Base-by-base conservation (phyloP, 306 rosid species). In the Oemleria cerasiformis region DNA sequence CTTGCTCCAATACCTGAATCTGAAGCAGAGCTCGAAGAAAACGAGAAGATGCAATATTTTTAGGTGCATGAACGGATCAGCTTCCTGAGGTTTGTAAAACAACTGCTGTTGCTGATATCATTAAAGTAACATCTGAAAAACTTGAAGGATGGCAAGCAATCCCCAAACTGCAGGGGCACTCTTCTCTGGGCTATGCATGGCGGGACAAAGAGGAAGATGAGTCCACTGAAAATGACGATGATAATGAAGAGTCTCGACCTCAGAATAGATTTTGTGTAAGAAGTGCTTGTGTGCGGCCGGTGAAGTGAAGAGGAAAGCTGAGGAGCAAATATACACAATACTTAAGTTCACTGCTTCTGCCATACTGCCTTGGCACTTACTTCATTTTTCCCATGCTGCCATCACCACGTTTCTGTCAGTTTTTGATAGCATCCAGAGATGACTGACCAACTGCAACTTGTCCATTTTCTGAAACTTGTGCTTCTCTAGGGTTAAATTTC, bases 1-100 rank as follows among this genome's bases (percentile, higher is more conserved):
- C 96, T 92, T 82, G 92, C 96, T 90, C 90, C 98, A 73, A 92
- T 92, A 83, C 96, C 91, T 47, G 98, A 92, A 74, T 84, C 88
- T 44, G 98, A 88, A 80, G 96, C 80, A 79, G 98, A 92, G 89
- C 73, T 81, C 34, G 95, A 92, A 71, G 94, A 86, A 56, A 84
- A 86, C 62, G 96, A 49, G 68, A 78, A 43, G 67, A 72, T 66
- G 55, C 6, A 0, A 64, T 56, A 6, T 49, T 67, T 76, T 65
- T 81, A 36, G 63, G 75, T 69, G 44, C 77, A 61, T 71, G 59
- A 70, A 79, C 39, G 20, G 73, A n/a, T n/a, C n/a, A n/a, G n/a
- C n/a, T n/a, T n/a, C n/a, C n/a, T n/a, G n/a, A n/a, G n/a, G n/a
- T n/a, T n/a, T n/a, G n/a, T n/a, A n/a, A n/a, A n/a, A n/a, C n/a